A percentile compares a stretch with the other conserved stretches of the same genome.
These are phyloP conservation scores for Geosmithia putterillii DNA, from an alignment of 2,329 filamentous ascomycete species.

Conservation along the genomic window DNA sequence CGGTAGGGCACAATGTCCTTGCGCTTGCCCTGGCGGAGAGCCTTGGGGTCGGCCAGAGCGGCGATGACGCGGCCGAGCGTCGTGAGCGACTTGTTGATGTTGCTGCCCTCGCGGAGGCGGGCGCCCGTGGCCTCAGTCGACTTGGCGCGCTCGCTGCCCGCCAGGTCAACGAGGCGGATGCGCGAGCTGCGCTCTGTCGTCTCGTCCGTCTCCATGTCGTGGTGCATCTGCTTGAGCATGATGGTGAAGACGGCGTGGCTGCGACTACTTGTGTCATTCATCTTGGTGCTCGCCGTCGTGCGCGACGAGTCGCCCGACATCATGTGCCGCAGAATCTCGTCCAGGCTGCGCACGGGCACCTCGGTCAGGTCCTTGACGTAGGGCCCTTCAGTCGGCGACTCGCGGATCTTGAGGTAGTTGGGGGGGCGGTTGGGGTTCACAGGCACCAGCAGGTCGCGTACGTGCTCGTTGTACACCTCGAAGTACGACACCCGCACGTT, in stretches of 20 bases:
- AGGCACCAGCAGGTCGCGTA: conserved; percentile 81
- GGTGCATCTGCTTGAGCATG: conserved; percentile 94
- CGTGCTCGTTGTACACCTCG: conserved; percentile 98
- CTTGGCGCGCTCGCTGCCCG: conserved; percentile 89
- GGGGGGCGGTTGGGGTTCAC: conserved; percentile 57
- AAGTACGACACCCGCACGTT: conserved; percentile 97
- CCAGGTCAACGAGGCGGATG: conserved; percentile 89
- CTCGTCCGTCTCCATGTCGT: conserved; percentile 94
- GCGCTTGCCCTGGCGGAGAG: conserved; percentile 40
- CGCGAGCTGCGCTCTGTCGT: conserved; percentile 90
- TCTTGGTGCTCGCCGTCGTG: conserved; percentile 88
- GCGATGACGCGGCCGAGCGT: conserved; percentile 93
- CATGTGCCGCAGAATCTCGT: conserved; percentile 85
- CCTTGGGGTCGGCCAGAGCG: conserved; percentile 64
- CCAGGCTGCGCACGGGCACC: conserved; percentile 75
- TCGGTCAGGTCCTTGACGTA: conserved; percentile 97
- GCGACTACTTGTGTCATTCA: conserved; percentile 97
- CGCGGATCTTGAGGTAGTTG: conserved; percentile 92
- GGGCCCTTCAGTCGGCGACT: conserved; percentile 87
- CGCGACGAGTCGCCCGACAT: conserved; percentile 77
- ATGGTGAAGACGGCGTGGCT: conserved; percentile 98
- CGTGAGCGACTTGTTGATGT: conserved; percentile 98
- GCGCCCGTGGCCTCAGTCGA: conserved; percentile 89
- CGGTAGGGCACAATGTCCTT: conserved; percentile 74
- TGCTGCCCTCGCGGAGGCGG: conserved; percentile 83